Evolutionary conservation across 2,329 filamentous ascomycete genomes (phyloP).

Genomic region (Aspergillaceae sp.): DNA sequence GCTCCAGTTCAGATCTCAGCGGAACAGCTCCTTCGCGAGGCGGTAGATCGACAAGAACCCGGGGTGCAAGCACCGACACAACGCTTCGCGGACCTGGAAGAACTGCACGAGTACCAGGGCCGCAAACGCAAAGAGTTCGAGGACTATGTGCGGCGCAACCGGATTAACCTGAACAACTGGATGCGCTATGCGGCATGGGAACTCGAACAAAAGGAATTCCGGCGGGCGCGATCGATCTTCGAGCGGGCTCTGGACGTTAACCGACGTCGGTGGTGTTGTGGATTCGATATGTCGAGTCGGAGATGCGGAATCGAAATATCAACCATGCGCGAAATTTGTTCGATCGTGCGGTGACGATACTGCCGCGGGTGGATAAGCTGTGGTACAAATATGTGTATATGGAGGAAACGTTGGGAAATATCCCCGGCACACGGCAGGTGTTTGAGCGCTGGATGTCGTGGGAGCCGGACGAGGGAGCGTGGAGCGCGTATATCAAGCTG

Average conservation of each 20-base stretch:
- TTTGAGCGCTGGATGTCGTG: conserved; percentile 98
- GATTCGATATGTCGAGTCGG: conserved; percentile 89
- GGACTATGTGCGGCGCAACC: conserved; percentile 90
- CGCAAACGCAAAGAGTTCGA: conserved; percentile 95
- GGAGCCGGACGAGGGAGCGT: conserved; percentile 93
- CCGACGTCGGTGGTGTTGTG: conserved; percentile 76
- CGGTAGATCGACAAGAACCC: conserved; percentile 90
- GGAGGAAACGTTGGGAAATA: conserved; percentile 94
- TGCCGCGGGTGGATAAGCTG: conserved; percentile 86
- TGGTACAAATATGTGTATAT: conserved; percentile 99
- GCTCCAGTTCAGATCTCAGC: conserved; percentile 88
- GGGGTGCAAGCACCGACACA: conserved; percentile 83
- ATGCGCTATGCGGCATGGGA: conserved; percentile 97
- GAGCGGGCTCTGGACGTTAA: conserved; percentile 91
- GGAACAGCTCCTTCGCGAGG: conserved; percentile 93
- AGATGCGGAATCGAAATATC: conserved; percentile 94
- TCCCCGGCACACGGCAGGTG: conserved; percentile 82
- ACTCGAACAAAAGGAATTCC: conserved; percentile 94
- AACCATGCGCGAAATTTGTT: conserved; percentile 92
- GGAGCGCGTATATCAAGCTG: conserved; percentile 92
- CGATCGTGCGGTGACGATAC: conserved; percentile 84
- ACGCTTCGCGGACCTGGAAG: conserved; percentile 91
- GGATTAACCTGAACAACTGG: conserved; percentile 98
- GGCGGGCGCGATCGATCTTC: conserved; percentile 83
- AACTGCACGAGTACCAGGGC: conserved; percentile 94